These are phyloP conservation scores for Lactarius deliciosus DNA, from an alignment of 768 basidiomycete species.

Conservation along the genomic window DNA sequence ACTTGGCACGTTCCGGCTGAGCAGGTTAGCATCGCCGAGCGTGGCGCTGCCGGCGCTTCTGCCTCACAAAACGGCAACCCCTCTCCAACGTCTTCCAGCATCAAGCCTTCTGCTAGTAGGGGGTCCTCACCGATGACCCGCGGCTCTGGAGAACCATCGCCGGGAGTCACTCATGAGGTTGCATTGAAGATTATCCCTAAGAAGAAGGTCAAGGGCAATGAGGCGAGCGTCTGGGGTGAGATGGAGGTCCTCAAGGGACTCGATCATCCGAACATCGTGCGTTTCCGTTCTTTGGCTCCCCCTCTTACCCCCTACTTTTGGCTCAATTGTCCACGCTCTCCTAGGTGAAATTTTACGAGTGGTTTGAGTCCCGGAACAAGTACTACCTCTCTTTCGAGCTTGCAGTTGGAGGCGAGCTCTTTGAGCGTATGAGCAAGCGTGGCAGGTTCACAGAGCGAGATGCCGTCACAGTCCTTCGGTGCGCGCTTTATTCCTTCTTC, in stretches of 20 bases:
- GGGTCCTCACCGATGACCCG: conserved; percentile 33
- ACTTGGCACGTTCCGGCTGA: conserved; percentile 76
- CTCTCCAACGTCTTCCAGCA: conserved; percentile 2
- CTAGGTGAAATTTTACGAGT: conserved; percentile 96
- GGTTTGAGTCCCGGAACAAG: conserved; percentile 92
- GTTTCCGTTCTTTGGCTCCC: conserved; percentile 33
- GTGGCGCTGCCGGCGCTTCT: conserved; percentile 51
- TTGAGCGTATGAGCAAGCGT: conserved; percentile 77
- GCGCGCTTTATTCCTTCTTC: conserved; percentile 33
- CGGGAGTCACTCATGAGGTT: conserved; percentile 61
- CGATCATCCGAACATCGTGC: conserved; percentile 88
- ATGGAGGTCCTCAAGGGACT: conserved; percentile 90
- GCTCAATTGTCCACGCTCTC: neutral
- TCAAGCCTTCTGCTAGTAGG: conserved; percentile 27
- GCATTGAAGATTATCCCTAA: conserved; percentile 91
- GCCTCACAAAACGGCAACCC: neutral
- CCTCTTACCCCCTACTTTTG: neutral
- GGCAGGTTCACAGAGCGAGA: conserved; percentile 96
- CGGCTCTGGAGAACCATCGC: conserved; percentile 31
- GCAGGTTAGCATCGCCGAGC: conserved; percentile 53
- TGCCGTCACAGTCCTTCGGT: conserved; percentile 76
- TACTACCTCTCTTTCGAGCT: conserved; percentile 97
- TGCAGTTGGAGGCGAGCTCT: conserved; percentile 91
- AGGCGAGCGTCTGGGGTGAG: conserved; percentile 85
- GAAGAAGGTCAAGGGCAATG: conserved; percentile 93